phyloP scores from a whole-genome alignment of 345 rosid genomes.

The Euphorbia tirucalli region DNA sequence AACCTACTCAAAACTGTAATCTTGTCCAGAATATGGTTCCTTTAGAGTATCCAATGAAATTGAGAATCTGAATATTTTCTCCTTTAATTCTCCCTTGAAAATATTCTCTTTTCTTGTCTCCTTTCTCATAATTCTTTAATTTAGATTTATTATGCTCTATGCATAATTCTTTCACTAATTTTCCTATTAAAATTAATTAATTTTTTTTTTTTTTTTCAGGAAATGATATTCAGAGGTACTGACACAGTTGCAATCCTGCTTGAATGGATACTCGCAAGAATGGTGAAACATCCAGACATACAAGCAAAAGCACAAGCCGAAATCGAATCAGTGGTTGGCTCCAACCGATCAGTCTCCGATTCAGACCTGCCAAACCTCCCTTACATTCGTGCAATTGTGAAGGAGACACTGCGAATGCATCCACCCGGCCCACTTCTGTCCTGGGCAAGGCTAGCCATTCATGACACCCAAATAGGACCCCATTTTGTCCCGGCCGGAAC shows the following conservation, averaged over 20 bases:
- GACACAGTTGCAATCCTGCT: slow-evolving; percentile 59
- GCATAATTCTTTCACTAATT: too few species aligned
- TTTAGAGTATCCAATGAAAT: slow-evolving; percentile 17
- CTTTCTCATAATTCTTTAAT: too few species aligned
- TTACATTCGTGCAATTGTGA: slow-evolving; percentile 61
- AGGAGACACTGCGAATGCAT: slow-evolving; percentile 73
- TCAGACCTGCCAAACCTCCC: slow-evolving; percentile 57
- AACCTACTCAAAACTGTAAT: neutral
- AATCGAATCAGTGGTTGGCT: slow-evolving; percentile 45
- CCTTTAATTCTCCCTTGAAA: neutral
- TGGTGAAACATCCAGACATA: slow-evolving; percentile 52
- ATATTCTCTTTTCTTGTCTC: slow-evolving; percentile 11
- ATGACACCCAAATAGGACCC: slow-evolving; percentile 55
- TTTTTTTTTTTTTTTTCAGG: slow-evolving; percentile 26
- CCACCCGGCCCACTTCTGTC: slow-evolving; percentile 94
- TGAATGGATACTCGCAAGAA: slow-evolving; percentile 65
- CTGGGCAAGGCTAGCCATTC: slow-evolving; percentile 81
- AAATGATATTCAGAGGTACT: slow-evolving; percentile 66
- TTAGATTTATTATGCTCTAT: too few species aligned
- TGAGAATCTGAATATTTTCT: slow-evolving; percentile 26
- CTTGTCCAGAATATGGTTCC: slow-evolving; percentile 10
- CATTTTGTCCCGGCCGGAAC: slow-evolving; percentile 73
- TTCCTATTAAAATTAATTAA: neutral
- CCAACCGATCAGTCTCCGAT: slow-evolving; percentile 35
- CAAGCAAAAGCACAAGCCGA: slow-evolving; percentile 63